Conservation (phyloP, 306 rosid species). For the Alnus glutinosa region DNA sequence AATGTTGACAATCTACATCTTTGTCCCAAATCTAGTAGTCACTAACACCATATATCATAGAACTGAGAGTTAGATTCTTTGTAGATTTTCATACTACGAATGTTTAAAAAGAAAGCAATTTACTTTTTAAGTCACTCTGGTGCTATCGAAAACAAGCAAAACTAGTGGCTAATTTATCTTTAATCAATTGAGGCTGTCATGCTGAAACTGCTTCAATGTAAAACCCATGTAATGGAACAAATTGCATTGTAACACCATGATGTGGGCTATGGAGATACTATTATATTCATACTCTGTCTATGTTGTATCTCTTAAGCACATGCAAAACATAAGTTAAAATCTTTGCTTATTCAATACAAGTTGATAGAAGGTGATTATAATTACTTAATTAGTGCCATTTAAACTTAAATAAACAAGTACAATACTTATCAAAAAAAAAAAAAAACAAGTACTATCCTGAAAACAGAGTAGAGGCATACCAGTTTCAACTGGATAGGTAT, state of each 20-base stretch:
- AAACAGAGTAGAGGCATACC: neutral
- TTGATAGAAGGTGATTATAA: neutral
- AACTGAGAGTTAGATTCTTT: neutral
- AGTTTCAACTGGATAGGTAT: neutral
- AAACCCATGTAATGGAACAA: neutral
- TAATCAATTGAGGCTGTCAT: conserved; percentile 7
- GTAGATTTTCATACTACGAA: neutral
- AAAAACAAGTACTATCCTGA: neutral
- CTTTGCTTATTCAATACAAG: neutral
- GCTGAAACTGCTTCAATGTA: neutral
- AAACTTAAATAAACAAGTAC: neutral
- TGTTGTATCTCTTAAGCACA: neutral
- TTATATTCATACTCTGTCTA: neutral
- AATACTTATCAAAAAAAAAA: no score
- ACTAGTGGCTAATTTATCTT: neutral
- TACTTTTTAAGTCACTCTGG: neutral
- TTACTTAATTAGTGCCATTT: neutral
- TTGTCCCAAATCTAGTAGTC: neutral
- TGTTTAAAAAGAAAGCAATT: neutral
- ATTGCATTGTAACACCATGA: neutral
- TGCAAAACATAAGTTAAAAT: neutral
- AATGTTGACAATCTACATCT: neutral
- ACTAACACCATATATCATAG: neutral
- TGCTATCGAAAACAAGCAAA: neutral
- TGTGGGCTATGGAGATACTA: neutral